Conservation (phyloP, 805 yeast genomes). For the Kodamaea restingae region DNA sequence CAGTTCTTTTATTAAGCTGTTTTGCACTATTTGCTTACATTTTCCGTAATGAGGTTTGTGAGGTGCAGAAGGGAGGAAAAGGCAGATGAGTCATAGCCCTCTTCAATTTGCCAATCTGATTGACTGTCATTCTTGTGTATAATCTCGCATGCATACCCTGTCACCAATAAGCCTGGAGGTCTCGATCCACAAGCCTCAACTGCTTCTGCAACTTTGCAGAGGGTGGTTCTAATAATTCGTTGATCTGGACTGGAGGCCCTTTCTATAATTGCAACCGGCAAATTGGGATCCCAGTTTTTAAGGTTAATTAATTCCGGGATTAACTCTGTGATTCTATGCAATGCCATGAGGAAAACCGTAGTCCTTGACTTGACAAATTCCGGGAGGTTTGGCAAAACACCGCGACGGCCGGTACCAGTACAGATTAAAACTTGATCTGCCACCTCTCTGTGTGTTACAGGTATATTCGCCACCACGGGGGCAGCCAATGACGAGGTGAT, state of each 20-base stretch:
- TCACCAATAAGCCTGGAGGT: conserved; percentile 87
- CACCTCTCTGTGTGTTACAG: conserved; percentile 88
- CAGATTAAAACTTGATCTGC: conserved; percentile 91
- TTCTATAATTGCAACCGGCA: conserved; percentile 85
- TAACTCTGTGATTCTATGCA: conserved; percentile 67
- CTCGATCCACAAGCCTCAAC: conserved; percentile 75
- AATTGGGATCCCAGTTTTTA: conserved; percentile 60
- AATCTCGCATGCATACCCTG: conserved; percentile 74
- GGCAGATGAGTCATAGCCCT: conserved; percentile 28
- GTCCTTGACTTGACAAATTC: conserved; percentile 70
- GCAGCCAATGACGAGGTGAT: conserved; percentile 87
- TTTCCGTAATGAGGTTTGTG: not conserved
- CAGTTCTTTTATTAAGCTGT: not conserved
- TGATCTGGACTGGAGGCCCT: conserved; percentile 94
- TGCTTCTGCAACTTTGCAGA: conserved; percentile 65
- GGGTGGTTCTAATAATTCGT: conserved; percentile 70
- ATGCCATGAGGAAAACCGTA: conserved; percentile 83
- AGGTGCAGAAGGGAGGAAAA: conserved; percentile 1
- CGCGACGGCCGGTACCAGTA: conserved; percentile 92
- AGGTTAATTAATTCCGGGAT: conserved; percentile 40
- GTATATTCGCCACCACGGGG: conserved; percentile 74
- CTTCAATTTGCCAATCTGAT: conserved; percentile 45
- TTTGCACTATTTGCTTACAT: not conserved
- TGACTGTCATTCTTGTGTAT: conserved; percentile 21
- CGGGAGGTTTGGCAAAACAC: conserved; percentile 75